Base-by-base conservation (phyloP, 148 eudicot species). In the Amaranthus palmeri region DNA sequence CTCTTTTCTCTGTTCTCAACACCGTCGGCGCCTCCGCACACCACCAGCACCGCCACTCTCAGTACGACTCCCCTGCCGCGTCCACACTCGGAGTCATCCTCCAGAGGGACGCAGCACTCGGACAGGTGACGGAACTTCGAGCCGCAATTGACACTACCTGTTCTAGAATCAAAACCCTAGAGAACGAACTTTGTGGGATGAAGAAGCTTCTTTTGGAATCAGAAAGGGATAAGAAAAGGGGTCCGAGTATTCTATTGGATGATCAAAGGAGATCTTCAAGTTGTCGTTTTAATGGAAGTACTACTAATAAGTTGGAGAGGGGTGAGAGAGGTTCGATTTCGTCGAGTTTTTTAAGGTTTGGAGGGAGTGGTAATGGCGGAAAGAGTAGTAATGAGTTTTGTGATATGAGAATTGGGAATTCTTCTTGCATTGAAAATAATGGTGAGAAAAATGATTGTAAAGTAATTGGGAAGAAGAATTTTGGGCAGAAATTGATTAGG, bases 321-420 rank as follows among this genome's bases (percentile, higher is more conserved):
- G 96, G 86, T 12, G 85, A 90, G 51, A 80, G 75, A 50, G 97
- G 96, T 55, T 90, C 97, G 2, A 77, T 86, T 61, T 92, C 97
- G 67, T 80, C 88, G 0, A 71, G 79, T 18, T 79, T 65, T 67
- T 54, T 61, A 65, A 13, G 71, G 40, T 74, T 69, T 65, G 69
- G 77, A 61, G 25, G 77, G 61, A 42, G 81, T 56, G 46, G 65
- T 75, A 8, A 43, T 43, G 11, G 15, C 8, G 51, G 5, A 49
- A 49, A n/a, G 4, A 56, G 9, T 47, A 46, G 1, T 52, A 4
- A 4, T 54, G 54, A 74, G 14, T 44, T 36, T n/a, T 69, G 58
- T 67, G 61, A 74, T 1, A 74, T 53, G 66, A 15, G 40, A 5
- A 65, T 65, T 15, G 75, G 70, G 15, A 41, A 70, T 8, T 62